Evolutionary conservation across 345 rosid species (phyloP).

Genomic region (Aquilaria malaccensis): DNA sequence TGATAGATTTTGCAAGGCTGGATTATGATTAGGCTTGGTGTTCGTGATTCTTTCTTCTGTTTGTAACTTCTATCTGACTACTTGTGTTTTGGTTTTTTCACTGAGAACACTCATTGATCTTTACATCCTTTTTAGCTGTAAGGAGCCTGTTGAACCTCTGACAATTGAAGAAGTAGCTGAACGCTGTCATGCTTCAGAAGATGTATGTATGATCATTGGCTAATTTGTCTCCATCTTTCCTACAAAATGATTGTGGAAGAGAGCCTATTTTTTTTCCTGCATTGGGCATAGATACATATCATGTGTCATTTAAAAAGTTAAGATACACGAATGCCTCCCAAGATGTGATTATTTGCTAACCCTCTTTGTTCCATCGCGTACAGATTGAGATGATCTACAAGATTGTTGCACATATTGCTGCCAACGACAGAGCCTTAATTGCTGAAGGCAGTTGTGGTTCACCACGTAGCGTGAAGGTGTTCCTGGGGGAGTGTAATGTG

Average conservation of each 20-base stretch:
- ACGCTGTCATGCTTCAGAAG: conserved; percentile 81
- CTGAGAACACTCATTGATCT: conserved; percentile 1
- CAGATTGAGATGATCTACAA: conserved; percentile 99
- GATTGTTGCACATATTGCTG: conserved; percentile 92
- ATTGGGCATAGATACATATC: too few relatives aligned
- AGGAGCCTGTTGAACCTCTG: conserved; percentile 87
- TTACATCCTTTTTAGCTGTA: conserved; percentile 47
- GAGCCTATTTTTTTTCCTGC: too few relatives aligned
- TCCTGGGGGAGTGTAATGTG: conserved; percentile 74
- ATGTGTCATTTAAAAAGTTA: background rate
- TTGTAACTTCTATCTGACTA: background rate
- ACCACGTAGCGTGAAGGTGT: conserved; percentile 84
- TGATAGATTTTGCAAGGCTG: too few relatives aligned
- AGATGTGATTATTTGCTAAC: conserved; percentile 12
- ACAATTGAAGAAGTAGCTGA: conserved; percentile 82
- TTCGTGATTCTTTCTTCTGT: conserved; percentile 3
- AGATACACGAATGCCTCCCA: background rate
- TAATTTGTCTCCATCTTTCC: background rate
- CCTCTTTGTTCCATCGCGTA: conserved; percentile 11
- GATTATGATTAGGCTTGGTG: background rate
- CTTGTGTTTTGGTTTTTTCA: background rate
- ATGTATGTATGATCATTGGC: conserved; percentile 30
- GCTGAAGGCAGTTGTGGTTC: conserved; percentile 97
- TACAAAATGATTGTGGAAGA: conserved; percentile 3
- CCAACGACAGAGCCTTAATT: conserved; percentile 81